Percentiles rank a stretch among this genome's conserved stretches.
These are phyloP conservation scores for Leptographium radiaticola DNA, from an alignment of 2,329 filamentous ascomycete species.

Conservation along the genomic window DNA sequence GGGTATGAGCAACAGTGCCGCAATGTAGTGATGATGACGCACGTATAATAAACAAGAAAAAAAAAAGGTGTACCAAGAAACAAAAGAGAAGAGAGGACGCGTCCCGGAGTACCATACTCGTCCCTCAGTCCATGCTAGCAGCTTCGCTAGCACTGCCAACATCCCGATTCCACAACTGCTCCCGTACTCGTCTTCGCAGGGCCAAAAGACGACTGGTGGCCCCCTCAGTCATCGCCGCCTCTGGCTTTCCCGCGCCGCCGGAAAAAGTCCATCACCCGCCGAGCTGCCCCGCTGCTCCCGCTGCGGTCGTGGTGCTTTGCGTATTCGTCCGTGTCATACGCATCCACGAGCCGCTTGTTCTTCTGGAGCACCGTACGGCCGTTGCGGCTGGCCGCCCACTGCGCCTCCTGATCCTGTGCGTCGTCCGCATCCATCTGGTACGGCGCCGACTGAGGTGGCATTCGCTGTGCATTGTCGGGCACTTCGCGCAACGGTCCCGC, in stretches of 20 bases:
- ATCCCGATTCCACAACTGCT: neutral
- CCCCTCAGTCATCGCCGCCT: constrained; percentile 39
- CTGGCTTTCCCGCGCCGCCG: constrained; percentile 69
- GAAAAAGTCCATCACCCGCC: constrained; percentile 98
- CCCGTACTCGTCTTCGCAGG: neutral
- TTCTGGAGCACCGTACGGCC: constrained; percentile 56
- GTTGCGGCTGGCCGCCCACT: constrained; percentile 21
- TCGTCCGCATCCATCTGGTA: constrained; percentile 30
- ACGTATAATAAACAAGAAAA: neutral
- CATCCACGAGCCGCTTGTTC: constrained; percentile 77
- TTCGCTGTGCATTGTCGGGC: constrained; percentile 28
- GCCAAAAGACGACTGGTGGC: neutral
- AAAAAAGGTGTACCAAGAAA: neutral
- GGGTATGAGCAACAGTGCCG: constrained; percentile 1
- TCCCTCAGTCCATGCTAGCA: neutral
- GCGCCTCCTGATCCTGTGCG: constrained; percentile 28
- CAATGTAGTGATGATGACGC: neutral
- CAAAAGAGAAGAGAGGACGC: neutral
- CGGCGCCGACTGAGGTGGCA: constrained; percentile 28
- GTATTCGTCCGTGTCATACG: constrained; percentile 65
- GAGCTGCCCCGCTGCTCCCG: constrained; percentile 75
- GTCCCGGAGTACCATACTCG: neutral
- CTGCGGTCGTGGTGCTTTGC: constrained; percentile 48
- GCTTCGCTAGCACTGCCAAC: neutral
- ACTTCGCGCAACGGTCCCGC: constrained; percentile 18